Evolutionary conservation across 2,329 filamentous ascomycete species (phyloP).

Genomic region (Pyricularia grisea): DNA sequence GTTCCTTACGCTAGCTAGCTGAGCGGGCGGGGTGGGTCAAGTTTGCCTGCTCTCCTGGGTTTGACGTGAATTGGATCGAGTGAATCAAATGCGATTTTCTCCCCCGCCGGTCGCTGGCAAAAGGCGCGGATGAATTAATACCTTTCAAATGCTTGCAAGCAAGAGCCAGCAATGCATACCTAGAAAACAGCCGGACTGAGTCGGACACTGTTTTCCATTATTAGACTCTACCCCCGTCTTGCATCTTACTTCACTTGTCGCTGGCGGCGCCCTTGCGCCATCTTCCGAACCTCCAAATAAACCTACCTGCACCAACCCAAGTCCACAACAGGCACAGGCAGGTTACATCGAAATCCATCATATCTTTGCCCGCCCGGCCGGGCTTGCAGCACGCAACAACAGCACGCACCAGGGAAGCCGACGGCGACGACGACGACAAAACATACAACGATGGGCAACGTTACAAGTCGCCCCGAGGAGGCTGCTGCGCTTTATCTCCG

Average conservation of each 20-base stretch:
- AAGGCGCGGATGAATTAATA: neutral
- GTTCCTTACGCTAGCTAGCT: neutral
- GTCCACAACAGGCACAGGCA: neutral
- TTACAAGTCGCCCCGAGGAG: constrained; percentile 83
- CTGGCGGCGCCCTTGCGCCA: constrained; percentile 1
- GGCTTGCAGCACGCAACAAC: neutral
- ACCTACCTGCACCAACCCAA: neutral
- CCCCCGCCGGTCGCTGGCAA: neutral
- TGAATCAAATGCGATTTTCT: constrained; percentile 1
- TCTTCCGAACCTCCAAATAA: neutral
- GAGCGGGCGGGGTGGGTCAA: neutral
- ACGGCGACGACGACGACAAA: neutral
- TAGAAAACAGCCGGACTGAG: neutral
- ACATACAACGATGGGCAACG: constrained; percentile 68
- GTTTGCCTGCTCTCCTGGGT: neutral
- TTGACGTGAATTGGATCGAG: neutral
- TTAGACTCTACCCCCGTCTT: neutral
- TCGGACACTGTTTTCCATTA: neutral
- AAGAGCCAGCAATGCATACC: neutral
- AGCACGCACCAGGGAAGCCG: neutral
- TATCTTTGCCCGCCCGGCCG: neutral
- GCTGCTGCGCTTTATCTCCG: constrained; percentile 71
- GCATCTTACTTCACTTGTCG: neutral
- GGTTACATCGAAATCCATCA: neutral
- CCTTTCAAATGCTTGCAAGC: neutral